Evolutionary conservation across 2,329 filamentous ascomycete genomes (phyloP).

Genomic region (Pseudonectria buxi): DNA sequence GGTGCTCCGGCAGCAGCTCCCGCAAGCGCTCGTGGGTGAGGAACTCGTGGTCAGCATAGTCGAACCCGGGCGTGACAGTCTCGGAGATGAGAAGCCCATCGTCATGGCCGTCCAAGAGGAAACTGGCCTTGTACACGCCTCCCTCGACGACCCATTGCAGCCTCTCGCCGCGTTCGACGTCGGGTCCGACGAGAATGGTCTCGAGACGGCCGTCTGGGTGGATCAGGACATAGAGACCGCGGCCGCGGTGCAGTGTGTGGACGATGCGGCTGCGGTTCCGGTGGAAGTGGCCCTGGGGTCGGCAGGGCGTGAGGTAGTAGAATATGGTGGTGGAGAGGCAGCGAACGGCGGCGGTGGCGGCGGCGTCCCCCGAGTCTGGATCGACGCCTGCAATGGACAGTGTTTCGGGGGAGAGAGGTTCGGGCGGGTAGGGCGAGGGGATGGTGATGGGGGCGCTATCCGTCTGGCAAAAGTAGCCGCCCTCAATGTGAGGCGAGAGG

Average conservation of each 20-base stretch:
- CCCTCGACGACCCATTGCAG: constrained; percentile 65
- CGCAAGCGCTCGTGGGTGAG: constrained; percentile 43
- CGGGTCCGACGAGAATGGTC: constrained; percentile 54
- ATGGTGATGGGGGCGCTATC: constrained; percentile 46
- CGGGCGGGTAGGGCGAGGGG: constrained; percentile 38
- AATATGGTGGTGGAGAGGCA: constrained; percentile 55
- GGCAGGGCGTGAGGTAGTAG: constrained; percentile 54
- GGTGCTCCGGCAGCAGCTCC: constrained; percentile 44
- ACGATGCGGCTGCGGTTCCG: constrained; percentile 55
- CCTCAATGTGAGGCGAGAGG: constrained; percentile 53
- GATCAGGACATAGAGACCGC: constrained; percentile 58
- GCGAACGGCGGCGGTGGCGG: constrained; percentile 33
- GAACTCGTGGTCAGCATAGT: constrained; percentile 62
- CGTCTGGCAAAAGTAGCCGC: constrained; percentile 58
- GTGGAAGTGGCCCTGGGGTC: constrained; percentile 55
- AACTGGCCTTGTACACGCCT: constrained; percentile 60
- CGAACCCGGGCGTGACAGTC: constrained; percentile 62
- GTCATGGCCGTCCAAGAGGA: constrained; percentile 39
- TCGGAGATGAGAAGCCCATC: constrained; percentile 58
- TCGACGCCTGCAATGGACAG: constrained; percentile 25
- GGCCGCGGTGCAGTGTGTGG: constrained; percentile 57
- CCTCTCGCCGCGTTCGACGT: constrained; percentile 51
- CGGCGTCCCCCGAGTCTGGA: constrained; percentile 29
- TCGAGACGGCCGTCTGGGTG: constrained; percentile 54
- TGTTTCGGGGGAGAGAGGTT: constrained; percentile 30